A percentile compares a stretch with the other conserved stretches of the same genome.
Conservation (phyloP, 495 filamentous ascomycete species). For the Chlorociboria aeruginascens region DNA sequence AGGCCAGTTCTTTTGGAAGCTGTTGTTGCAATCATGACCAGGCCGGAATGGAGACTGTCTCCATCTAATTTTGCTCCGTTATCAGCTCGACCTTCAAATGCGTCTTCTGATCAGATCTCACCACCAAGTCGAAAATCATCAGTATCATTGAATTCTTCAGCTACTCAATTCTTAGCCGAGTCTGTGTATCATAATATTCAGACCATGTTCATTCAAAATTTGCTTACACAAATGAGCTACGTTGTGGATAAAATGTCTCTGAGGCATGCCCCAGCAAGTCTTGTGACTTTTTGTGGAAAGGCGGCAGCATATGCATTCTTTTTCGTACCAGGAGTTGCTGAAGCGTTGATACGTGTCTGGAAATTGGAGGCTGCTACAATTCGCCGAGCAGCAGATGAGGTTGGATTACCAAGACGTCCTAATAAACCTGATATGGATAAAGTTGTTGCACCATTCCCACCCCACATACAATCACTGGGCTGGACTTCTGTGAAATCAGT, state of each 20-base stretch:
- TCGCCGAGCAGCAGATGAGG: constrained; percentile 57
- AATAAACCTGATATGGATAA: constrained; percentile 38
- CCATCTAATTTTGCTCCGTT: constrained; percentile 53
- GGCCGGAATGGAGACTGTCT: constrained; percentile 79
- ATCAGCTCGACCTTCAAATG: constrained; percentile 23
- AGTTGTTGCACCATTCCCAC: constrained; percentile 62
- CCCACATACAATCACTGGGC: constrained; percentile 52
- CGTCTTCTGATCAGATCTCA: constrained; percentile 17
- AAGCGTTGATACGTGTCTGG: constrained; percentile 80
- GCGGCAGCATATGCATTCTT: constrained; percentile 93
- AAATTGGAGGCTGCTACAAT: constrained; percentile 50
- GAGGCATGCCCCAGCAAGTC: constrained; percentile 76
- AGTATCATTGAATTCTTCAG: constrained; percentile 43
- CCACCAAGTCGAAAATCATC: constrained; percentile 29
- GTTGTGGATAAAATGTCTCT: constrained; percentile 80
- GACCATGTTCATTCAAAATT: constrained; percentile 77
- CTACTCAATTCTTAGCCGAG: constrained; percentile 63
- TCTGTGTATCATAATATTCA: constrained; percentile 91
- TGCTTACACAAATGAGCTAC: constrained; percentile 76
- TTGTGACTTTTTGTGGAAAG: constrained; percentile 91
- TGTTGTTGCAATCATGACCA: constrained; percentile 74
- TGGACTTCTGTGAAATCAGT: constrained; percentile 57
- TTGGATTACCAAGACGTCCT: constrained; percentile 35
- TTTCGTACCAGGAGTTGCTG: constrained; percentile 82
- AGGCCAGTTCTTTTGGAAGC: constrained; percentile 76